Conservation (phyloP, 306 rosid species). For the Dicorynia guianensis region DNA sequence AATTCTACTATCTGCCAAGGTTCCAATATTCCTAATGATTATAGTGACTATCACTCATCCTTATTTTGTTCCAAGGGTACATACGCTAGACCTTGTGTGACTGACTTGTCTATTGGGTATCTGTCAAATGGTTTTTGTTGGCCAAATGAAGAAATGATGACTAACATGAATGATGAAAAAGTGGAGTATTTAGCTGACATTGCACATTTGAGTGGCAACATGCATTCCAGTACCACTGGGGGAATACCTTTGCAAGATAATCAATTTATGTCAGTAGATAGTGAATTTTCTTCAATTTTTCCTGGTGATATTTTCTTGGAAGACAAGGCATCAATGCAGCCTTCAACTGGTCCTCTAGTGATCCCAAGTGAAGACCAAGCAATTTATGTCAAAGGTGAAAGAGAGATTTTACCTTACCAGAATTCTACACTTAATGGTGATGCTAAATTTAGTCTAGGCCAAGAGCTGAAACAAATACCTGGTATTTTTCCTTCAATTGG, state of each 20-base stretch:
- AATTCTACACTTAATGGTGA: constrained; percentile 41
- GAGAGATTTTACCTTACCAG: constrained; percentile 49
- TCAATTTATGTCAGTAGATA: constrained; percentile 48
- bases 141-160: constrained; percentile 48
- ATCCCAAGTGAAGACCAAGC: constrained; percentile 44
- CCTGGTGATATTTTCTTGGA: constrained; percentile 9
- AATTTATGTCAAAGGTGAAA: constrained; percentile 54
- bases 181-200: constrained; percentile 59
- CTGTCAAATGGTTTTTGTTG: constrained; percentile 43
- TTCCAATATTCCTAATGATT: constrained; percentile 55
- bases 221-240: constrained; percentile 52
- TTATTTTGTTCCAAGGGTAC: constrained; percentile 44
- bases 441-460: constrained; percentile 34
- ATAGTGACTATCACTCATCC: constrained; percentile 45
- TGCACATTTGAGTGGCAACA: constrained; percentile 60
- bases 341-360: neutral
- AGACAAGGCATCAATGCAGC: neutral
- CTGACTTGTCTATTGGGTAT: constrained; percentile 40
- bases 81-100: constrained; percentile 40
- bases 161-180: constrained; percentile 54
- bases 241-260: constrained; percentile 46
- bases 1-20: constrained; percentile 68
- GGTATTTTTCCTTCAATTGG: constrained; percentile 43
- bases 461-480: constrained; percentile 47
- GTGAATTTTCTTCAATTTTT: constrained; percentile 58